A percentile compares a stretch with the other conserved stretches of the same genome.
phyloP scores from a whole-genome alignment of 306 rosid genomes.

The Citrullus amarus region DNA sequence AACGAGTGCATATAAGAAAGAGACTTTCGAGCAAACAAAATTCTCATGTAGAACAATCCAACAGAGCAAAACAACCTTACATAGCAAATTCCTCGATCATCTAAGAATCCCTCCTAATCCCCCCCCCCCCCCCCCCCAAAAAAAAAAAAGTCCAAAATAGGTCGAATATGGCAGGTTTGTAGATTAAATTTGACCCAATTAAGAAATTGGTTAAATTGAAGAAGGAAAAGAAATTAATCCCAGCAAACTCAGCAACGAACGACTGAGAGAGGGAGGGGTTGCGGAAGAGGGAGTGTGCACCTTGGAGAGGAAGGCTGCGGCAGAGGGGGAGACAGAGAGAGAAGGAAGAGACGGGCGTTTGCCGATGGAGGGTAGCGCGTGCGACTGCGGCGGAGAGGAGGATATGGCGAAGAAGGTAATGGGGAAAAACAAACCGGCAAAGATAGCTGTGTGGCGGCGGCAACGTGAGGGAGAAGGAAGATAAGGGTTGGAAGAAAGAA shows the following conservation, averaged over 20 bases:
- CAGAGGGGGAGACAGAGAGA: neutral
- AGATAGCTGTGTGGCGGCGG: neutral
- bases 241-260: neutral
- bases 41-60: neutral
- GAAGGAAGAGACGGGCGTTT: neutral
- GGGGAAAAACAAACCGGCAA: neutral
- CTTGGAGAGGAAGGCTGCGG: neutral
- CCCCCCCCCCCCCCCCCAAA: no score
- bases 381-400: neutral
- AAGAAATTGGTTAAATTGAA: neutral
- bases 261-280: neutral
- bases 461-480: neutral
- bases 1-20: no score
- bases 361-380: neutral
- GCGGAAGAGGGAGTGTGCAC: neutral
- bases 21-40: neutral
- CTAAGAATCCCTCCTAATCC: no score
- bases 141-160: neutral
- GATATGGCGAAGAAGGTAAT: no score
- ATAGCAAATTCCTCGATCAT: no score
- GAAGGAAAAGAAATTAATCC: neutral
- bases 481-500: neutral
- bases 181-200: neutral
- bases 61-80: no score
- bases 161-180: neutral